phyloP scores from a whole-genome alignment of 768 basidiomycete genomes.

The Tulasnella sp. region DNA sequence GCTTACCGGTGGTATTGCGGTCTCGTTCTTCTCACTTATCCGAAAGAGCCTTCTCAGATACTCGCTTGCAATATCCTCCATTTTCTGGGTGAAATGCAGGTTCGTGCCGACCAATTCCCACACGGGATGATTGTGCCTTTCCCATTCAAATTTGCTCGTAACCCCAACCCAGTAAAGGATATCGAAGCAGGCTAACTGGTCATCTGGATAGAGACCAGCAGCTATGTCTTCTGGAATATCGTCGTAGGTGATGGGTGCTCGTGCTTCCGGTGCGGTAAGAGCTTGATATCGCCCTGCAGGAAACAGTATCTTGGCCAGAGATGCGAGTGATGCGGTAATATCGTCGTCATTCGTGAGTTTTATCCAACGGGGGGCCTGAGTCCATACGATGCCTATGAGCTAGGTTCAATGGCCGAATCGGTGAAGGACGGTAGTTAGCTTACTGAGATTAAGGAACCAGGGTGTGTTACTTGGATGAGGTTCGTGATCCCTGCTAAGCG shows the following conservation, averaged over 20 bases:
- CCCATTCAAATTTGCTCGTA: constrained; percentile 11
- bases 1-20: constrained; percentile 1
- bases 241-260: neutral
- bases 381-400: neutral
- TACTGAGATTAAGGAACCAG: neutral
- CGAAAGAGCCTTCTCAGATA: neutral
- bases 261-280: neutral
- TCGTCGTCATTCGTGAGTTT: neutral
- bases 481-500: neutral
- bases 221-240: neutral
- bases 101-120: constrained; percentile 18
- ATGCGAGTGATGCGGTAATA: constrained; percentile 14
- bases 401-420: neutral
- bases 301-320: constrained; percentile 17
- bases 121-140: constrained; percentile 17
- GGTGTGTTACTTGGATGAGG: neutral
- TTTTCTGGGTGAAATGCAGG: neutral
- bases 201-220: constrained; percentile 16
- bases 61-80: neutral
- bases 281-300: constrained; percentile 11
- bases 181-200: constrained; percentile 19
- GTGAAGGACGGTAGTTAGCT: neutral
- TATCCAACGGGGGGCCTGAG: neutral
- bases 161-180: constrained; percentile 14
- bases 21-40: neutral